Evolutionary conservation across 83 land plant genomes (phyloP).

Genomic region (Diphasiastrum complanatum): DNA sequence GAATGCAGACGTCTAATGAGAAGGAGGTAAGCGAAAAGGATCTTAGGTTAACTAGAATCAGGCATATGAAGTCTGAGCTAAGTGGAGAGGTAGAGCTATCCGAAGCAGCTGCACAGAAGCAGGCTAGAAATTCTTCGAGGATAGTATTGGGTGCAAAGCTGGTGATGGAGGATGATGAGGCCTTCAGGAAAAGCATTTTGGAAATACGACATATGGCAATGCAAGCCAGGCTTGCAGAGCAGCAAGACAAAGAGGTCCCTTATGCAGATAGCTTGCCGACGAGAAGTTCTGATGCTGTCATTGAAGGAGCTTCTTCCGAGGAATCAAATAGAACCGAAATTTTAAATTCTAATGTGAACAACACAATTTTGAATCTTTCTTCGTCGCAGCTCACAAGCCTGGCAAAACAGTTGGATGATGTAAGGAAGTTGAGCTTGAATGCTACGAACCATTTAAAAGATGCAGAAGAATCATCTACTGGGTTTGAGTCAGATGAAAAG

Average conservation of each 20-base stretch:
- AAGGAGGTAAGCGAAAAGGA: slow-evolving; percentile 13
- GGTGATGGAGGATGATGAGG: slow-evolving; percentile 10
- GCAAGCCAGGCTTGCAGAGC: slow-evolving; percentile 14
- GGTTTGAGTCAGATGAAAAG: too few species aligned
- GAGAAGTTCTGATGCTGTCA: slow-evolving; percentile 2
- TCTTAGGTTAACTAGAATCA: slow-evolving; percentile 17
- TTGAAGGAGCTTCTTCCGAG: neutral
- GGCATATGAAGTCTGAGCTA: slow-evolving; percentile 1
- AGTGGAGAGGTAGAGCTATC: too few species aligned
- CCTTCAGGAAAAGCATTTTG: slow-evolving; percentile 6
- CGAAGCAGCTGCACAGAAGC: neutral
- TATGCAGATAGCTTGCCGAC: neutral
- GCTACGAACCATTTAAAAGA: too few species aligned
- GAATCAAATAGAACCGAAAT: too few species aligned
- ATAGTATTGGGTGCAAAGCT: neutral
- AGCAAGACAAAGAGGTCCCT: neutral
- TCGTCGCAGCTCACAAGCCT: too few species aligned
- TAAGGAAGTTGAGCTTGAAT: too few species aligned
- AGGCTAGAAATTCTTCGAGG: neutral
- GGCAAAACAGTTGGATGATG: too few species aligned
- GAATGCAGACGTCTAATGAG: slow-evolving; percentile 3
- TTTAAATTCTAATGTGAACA: too few species aligned
- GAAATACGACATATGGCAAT: slow-evolving; percentile 20
- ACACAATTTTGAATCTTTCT: too few species aligned
- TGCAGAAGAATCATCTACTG: too few species aligned